A percentile compares a stretch with the other conserved stretches of the same genome.
Evolutionary conservation across 306 rosid species (phyloP).

Genomic region (Glycyrrhiza uralensis): DNA sequence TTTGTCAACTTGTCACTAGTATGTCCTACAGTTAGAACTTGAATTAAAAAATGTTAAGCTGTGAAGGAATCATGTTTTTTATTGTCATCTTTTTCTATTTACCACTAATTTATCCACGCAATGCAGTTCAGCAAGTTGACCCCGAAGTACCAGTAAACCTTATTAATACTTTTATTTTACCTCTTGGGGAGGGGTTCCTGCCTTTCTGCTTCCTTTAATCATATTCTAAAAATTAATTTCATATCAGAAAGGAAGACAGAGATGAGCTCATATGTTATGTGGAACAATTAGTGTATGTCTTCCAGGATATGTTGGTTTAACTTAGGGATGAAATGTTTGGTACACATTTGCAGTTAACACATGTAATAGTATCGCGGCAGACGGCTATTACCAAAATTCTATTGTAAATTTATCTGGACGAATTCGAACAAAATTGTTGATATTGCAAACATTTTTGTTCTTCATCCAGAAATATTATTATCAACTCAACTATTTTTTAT

Average conservation of each 20-base stretch:
- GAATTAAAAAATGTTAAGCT: background rate
- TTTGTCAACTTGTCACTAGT: background rate
- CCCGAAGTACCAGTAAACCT: background rate
- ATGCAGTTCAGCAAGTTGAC: background rate
- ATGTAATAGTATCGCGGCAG: background rate
- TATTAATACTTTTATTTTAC: background rate
- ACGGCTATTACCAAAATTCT: background rate
- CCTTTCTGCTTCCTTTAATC: constrained; percentile 2
- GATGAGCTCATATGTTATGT: background rate
- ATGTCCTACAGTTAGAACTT: background rate
- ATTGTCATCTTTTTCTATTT: background rate
- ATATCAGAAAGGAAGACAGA: background rate
- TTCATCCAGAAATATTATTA: background rate
- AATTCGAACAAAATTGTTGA: background rate
- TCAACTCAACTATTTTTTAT: constrained; percentile 5
- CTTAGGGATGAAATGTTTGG: background rate
- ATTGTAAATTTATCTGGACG: background rate
- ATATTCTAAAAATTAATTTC: background rate
- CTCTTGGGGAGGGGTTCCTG: background rate
- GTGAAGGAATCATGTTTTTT: background rate
- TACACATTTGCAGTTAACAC: background rate
- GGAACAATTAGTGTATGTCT: background rate
- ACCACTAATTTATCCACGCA: background rate
- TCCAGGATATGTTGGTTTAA: background rate
- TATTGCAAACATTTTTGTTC: background rate